A percentile compares a stretch with the other conserved stretches of the same genome.
phyloP scores from a whole-genome alignment of 345 rosid species.

The Populus nigra region DNA sequence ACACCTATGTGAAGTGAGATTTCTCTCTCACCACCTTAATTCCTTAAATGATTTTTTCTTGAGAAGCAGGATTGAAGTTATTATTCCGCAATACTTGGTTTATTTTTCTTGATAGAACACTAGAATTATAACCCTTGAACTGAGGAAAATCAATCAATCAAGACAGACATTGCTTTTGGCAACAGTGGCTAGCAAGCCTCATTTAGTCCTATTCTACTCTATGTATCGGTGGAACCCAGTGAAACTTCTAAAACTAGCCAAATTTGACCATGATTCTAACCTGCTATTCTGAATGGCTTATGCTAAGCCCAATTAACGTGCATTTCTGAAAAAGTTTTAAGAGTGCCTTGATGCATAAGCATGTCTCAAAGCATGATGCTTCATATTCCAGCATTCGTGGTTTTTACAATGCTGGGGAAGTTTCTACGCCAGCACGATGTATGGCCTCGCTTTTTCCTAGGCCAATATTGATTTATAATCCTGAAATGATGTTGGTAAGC shows the following conservation, averaged over 20 bases:
- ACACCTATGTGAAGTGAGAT: conserved; percentile 27
- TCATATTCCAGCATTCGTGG: neutral
- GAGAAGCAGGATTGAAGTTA: neutral
- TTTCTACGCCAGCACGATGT: neutral
- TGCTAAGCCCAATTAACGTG: neutral
- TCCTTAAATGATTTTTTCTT: neutral
- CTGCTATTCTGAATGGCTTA: neutral
- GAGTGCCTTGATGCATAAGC: neutral
- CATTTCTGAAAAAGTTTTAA: neutral
- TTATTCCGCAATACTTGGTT: neutral
- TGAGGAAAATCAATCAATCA: neutral
- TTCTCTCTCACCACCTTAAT: conserved; percentile 1
- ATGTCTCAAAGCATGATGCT: neutral
- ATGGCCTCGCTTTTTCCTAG: neutral
- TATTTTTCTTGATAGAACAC: neutral
- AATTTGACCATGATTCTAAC: neutral
- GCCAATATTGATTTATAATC: neutral
- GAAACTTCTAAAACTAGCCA: neutral
- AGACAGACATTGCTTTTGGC: neutral
- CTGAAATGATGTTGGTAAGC: no score
- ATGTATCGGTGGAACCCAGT: neutral
- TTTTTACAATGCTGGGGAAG: neutral
- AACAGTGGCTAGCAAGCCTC: neutral
- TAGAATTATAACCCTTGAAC: neutral
- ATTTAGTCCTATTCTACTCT: neutral